Evolutionary conservation across 306 rosid genomes (phyloP).

Genomic region (Quercus bicolor): DNA sequence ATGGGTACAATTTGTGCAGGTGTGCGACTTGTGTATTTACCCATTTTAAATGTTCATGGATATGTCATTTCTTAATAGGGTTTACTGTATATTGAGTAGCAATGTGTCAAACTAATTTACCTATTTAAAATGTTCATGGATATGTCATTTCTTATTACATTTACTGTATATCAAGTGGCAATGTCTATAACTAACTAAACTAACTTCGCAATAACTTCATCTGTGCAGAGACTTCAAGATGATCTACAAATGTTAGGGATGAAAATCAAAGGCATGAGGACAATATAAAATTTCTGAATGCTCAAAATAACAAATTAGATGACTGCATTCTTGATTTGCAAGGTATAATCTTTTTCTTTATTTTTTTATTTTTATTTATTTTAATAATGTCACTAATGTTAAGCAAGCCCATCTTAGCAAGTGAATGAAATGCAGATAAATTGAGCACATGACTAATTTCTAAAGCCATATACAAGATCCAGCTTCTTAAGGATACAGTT

Average conservation of each 20-base stretch:
- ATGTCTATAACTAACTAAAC: conserved; percentile 1
- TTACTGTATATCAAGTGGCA: conserved; percentile 9
- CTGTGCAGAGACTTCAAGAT: conserved; percentile 71
- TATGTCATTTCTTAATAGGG: neutral
- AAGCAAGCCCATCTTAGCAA: neutral
- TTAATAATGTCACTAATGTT: neutral
- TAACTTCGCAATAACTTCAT: conserved; percentile 23
- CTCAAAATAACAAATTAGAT: conserved; percentile 57
- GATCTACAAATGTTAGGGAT: conserved; percentile 61
- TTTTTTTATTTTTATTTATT: neutral
- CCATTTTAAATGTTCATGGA: neutral
- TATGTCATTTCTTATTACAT: neutral
- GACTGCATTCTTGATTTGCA: conserved; percentile 68
- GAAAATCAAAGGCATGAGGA: conserved; percentile 81
- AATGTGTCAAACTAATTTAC: neutral
- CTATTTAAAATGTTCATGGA: neutral
- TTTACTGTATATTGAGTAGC: conserved; percentile 10
- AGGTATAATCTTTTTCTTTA: conserved; percentile 43
- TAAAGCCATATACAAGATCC: neutral
- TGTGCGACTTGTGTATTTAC: neutral
- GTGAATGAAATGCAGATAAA: neutral
- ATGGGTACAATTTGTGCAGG: neutral
- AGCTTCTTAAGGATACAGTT: conserved; percentile 8
- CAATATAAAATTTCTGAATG: conserved; percentile 42
- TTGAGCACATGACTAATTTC: neutral